Conservation (phyloP, 1,284 basidiomycete genomes). For the Phaffia rhodozyma region DNA sequence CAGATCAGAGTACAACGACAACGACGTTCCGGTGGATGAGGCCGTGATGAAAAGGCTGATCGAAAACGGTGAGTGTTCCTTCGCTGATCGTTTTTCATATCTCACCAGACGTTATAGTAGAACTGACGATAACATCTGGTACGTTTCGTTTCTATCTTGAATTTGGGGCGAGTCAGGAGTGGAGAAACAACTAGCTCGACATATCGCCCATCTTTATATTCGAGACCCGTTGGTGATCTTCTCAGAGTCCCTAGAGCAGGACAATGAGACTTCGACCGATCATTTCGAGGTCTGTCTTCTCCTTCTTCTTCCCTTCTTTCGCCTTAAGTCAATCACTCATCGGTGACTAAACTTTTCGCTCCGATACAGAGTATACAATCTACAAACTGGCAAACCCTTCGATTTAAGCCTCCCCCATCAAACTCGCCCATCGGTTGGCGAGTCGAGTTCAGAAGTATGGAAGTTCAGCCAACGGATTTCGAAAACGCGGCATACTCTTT, state of each 20-base stretch:
- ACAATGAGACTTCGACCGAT: constrained; percentile 74
- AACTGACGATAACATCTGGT: neutral
- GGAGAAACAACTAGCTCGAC: constrained; percentile 75
- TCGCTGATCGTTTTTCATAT: neutral
- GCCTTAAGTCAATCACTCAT: neutral
- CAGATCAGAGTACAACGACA: constrained; percentile 88
- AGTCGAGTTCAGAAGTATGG: constrained; percentile 97
- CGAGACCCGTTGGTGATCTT: constrained; percentile 95
- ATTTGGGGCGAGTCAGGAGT: constrained; percentile 47
- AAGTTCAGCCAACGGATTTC: constrained; percentile 96
- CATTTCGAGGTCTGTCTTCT: constrained; percentile 70
- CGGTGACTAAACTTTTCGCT: neutral
- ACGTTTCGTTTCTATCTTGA: neutral
- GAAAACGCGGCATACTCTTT: constrained; percentile 96
- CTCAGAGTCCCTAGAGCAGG: constrained; percentile 84
- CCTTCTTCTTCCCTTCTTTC: neutral
- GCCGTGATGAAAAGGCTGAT: constrained; percentile 57
- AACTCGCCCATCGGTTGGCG: constrained; percentile 92
- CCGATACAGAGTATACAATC: constrained; percentile 78
- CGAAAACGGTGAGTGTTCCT: constrained; percentile 51
- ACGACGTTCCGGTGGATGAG: constrained; percentile 64
- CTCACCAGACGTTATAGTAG: neutral
- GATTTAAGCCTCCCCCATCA: constrained; percentile 95
- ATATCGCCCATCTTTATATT: constrained; percentile 92
- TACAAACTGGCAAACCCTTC: constrained; percentile 98